Evolutionary conservation across 345 rosid genomes (phyloP), one percentile per base, ranked within the genome.

Genomic region (Nephelium lappaceum): DNA sequence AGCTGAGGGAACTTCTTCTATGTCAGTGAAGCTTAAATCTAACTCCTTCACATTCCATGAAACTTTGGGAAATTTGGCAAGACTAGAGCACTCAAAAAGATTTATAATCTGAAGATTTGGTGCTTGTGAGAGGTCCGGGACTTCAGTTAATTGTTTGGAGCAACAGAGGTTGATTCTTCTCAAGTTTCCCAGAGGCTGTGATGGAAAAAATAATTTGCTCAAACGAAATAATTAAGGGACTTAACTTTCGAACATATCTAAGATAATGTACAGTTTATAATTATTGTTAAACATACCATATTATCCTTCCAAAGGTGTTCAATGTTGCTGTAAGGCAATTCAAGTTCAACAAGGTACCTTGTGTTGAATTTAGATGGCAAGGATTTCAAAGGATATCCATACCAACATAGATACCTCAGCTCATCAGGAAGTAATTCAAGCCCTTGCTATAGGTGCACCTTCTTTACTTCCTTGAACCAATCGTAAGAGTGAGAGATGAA

Each of bases 21-120:
- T 58, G 19, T 47, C 31, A 11, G 67, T 73, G 36, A 38, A 4
- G 3, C 67, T 27, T 38, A 58, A 41, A 71, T 27, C 2, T 16
- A 71, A 53, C 19, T 27, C 43, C 5, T 18, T 71, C 16, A 71
- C 45, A 19, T 62, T 73, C 51, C 31, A 73, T 25, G 67, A 23
- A 57, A 36, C 4, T 18, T 8, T 58, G 21, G 76, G 76, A 60
- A 73, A 60, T 65, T 58, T 73, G 31, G 7, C 21, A 31, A 73
- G 66, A n/a, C 18, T 31, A 9, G 19, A 1, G 8, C 69, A 65
- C 8, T 19, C 39, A 25, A 15, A 2, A 12, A 27, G 42, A 5
- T 11, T 12, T 38, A 65, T 12, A 15, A 2, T 25, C 42, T 65
- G 19, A 11, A 65, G n/a, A 36, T 65, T 65, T 27, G 19, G 39